Base-by-base conservation (phyloP, 2,329 filamentous ascomycete species). In the Curvularia hawaiiensis region DNA sequence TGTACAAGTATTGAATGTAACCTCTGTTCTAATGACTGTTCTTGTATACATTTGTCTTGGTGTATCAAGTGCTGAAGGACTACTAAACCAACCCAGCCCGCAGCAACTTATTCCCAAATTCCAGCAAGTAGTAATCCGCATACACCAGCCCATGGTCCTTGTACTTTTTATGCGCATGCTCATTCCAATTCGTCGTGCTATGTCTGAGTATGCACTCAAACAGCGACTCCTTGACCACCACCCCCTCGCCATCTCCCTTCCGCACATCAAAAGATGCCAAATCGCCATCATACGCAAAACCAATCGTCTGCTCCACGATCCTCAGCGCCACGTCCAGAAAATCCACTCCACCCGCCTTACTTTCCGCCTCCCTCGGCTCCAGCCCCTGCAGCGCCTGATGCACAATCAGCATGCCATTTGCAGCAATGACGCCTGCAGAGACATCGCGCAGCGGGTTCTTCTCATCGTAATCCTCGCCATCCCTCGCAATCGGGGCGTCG, bases 91-190 rank as follows among this genome's bases (percentile, higher is more conserved):
- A 59, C 0, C 73, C 72, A 11, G 67, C 63, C 39, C 74, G 66
- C 40, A 83, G 54, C n/a, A 83, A 60, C 46, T 78, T 76, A 51
- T 83, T 83, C 7, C 80, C 80, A 35, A 80, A 74, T 31, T 81
- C 69, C 14, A 83, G 55, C 31, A 82, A 75, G 54, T 75, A 82
- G 61, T 83, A 83, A 57, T 83, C 80, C 0, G 80, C 80, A 63
- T 83, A 83, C 0, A 83, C 80, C 20, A 83, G 58, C 1, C 80
- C 80, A 65, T 82, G 80, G 52, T 82, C 71, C 6, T 76, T 75
- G 67, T 79, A 81, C 33, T 76, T 73, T 46, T 75, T 72, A 24
- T 79, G 79, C 10, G 79, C 79, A 66, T 78, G 77, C 57, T 79
- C 73, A 45, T 79, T 80, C 60, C 80, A 79, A 53, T 82, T 82